phyloP scores from a whole-genome alignment of 768 basidiomycete species.

The Termitomyces sp. region DNA sequence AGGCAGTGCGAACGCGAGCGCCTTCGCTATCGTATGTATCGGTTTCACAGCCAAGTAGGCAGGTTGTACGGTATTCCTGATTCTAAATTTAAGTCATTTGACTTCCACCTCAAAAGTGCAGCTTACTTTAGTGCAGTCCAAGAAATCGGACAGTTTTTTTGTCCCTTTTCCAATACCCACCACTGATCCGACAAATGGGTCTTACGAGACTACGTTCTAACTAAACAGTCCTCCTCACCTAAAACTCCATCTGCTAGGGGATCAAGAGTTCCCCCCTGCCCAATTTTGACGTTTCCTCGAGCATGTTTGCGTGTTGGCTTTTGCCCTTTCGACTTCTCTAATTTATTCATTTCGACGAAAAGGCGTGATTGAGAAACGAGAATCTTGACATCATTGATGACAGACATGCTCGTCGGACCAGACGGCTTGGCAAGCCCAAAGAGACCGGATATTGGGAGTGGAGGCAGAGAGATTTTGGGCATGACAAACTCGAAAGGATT shows the following conservation, averaged over 20 bases:
- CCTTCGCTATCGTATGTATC: conserved; percentile 94
- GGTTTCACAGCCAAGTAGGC: conserved; percentile 89
- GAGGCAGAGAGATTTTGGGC: conserved; percentile 55
- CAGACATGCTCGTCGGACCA: conserved; percentile 87
- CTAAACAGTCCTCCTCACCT: conserved; percentile 39
- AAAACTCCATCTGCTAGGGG: conserved; percentile 94
- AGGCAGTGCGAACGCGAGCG: conserved; percentile 64
- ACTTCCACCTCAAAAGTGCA: background rate
- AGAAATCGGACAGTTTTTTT: conserved; percentile 75
- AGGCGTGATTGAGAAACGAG: conserved; percentile 73
- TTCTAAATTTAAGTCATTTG: background rate
- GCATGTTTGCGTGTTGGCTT: conserved; percentile 36
- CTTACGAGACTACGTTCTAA: background rate
- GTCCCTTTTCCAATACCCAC: conserved; percentile 88
- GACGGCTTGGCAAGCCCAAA: conserved; percentile 91
- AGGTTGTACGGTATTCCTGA: conserved; percentile 90
- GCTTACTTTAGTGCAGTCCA: conserved; percentile 83
- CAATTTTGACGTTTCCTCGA: conserved; percentile 66
- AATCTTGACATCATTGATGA: conserved; percentile 80
- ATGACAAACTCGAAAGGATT: conserved; percentile 27
- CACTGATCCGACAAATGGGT: conserved; percentile 39
- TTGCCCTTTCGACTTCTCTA: conserved; percentile 45
- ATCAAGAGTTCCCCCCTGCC: conserved; percentile 93
- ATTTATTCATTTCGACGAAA: conserved; percentile 63
- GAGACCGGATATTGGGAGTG: conserved; percentile 68